Percentiles rank a stretch among this genome's conserved stretches.
Evolutionary conservation across 805 yeast species (phyloP).

Genomic region (Metschnikowia colocasiae): DNA sequence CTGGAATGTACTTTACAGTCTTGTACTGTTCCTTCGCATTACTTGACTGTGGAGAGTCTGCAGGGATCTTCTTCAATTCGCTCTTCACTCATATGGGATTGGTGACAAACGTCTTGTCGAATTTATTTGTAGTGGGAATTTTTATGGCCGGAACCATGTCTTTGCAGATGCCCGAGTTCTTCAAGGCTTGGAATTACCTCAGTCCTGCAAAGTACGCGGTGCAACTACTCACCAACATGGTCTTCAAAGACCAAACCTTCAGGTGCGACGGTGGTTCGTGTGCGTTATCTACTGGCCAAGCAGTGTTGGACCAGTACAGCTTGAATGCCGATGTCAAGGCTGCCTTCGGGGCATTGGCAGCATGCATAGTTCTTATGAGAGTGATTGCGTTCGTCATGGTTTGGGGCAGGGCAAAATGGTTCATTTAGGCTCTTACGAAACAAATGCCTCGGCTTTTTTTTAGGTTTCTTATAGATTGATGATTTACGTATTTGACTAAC

Average conservation of each 20-base stretch:
- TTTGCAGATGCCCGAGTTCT: slow-evolving; percentile 63
- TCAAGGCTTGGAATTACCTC: slow-evolving; percentile 69
- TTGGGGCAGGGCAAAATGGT: slow-evolving; percentile 28
- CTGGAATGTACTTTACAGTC: slow-evolving; percentile 62
- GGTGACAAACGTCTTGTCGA: slow-evolving; percentile 70
- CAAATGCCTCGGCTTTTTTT: not conserved
- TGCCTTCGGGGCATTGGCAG: slow-evolving; percentile 37
- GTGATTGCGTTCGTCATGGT: slow-evolving; percentile 27
- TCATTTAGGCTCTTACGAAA: slow-evolving; percentile 1
- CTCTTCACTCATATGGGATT: slow-evolving; percentile 72
- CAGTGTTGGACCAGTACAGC: slow-evolving; percentile 52
- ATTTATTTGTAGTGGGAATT: slow-evolving; percentile 64
- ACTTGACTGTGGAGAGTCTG: slow-evolving; percentile 75
- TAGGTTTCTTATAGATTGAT: not conserved
- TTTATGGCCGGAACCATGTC: slow-evolving; percentile 87
- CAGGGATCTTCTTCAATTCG: slow-evolving; percentile 79
- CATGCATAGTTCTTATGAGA: slow-evolving; percentile 42
- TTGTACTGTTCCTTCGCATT: slow-evolving; percentile 51
- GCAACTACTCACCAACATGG: slow-evolving; percentile 55
- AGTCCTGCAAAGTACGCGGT: slow-evolving; percentile 76
- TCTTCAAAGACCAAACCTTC: slow-evolving; percentile 49
- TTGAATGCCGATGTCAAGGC: slow-evolving; percentile 35
- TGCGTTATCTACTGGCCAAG: slow-evolving; percentile 48
- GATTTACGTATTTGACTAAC: not conserved
- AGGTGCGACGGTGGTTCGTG: slow-evolving; percentile 51